Conservation (phyloP, 176 grass and related monocot genomes). For the Panicum miliaceum region DNA sequence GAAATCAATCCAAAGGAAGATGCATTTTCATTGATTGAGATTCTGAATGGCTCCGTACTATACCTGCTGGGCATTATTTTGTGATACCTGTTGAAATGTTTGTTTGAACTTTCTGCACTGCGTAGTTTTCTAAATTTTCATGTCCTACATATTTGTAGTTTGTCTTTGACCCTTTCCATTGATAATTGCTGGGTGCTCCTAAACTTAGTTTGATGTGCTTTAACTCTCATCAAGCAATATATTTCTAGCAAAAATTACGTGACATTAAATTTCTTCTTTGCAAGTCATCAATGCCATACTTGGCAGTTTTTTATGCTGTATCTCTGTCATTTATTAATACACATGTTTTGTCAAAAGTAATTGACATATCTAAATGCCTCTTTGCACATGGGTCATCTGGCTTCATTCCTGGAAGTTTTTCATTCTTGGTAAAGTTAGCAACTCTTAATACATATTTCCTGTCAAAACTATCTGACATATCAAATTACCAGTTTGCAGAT, state of each 20-base stretch:
- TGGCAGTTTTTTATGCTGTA: not conserved
- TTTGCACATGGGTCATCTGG: slow-evolving; percentile 67
- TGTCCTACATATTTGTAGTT: not conserved
- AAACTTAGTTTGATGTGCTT: not conserved
- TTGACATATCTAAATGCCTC: slow-evolving; percentile 45
- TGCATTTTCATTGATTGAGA: not conserved
- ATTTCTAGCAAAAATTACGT: slow-evolving; percentile 1
- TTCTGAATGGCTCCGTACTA: slow-evolving; percentile 24
- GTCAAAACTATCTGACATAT: slow-evolving; percentile 31
- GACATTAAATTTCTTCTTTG: slow-evolving; percentile 49
- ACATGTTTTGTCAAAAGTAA: not conserved
- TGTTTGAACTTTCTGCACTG: not conserved
- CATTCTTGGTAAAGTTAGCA: slow-evolving; percentile 18
- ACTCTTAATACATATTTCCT: slow-evolving; percentile 20
- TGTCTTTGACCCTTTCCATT: not conserved
- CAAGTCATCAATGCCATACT: slow-evolving; percentile 59
- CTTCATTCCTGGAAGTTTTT: slow-evolving; percentile 36
- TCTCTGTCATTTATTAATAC: not conserved
- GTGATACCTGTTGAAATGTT: not conserved
- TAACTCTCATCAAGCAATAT: not conserved
- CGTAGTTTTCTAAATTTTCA: not conserved
- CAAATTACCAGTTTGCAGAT: slow-evolving; percentile 74
- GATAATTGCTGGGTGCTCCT: not conserved
- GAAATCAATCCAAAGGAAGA: slow-evolving; percentile 1
- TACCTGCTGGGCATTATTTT: not conserved